Conservation (phyloP, 768 basidiomycete species). For the Cyclocybe aegerita region DNA sequence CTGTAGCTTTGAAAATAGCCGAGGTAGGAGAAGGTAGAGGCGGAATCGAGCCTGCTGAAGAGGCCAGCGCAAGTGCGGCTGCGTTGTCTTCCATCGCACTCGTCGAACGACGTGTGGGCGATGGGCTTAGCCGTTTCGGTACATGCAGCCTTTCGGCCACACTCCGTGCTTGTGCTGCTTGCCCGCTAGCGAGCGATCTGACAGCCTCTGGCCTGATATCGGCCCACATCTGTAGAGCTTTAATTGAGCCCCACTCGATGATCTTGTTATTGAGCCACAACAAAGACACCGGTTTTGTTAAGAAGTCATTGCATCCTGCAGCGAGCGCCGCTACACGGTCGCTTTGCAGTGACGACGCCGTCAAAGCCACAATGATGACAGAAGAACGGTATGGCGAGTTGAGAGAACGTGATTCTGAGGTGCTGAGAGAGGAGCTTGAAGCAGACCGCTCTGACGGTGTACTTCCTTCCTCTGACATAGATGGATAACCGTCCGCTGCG, state of each 20-base stretch:
- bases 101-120: constrained; percentile 23
- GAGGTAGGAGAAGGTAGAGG: constrained; percentile 10
- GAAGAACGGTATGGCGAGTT: constrained; percentile 82
- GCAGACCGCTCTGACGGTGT: constrained; percentile 57
- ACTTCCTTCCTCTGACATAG: constrained; percentile 52
- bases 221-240: constrained; percentile 90
- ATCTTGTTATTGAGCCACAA: constrained; percentile 98
- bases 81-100: constrained; percentile 22
- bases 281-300: constrained; percentile 95
- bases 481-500: constrained; percentile 65
- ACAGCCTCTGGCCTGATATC: constrained; percentile 65
- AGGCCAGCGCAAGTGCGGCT: constrained; percentile 21
- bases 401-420: constrained; percentile 42
- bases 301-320: constrained; percentile 97
- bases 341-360: constrained; percentile 91
- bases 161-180: constrained; percentile 39
- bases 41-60: constrained; percentile 16
- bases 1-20: constrained; percentile 8
- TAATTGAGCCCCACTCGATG: constrained; percentile 99
- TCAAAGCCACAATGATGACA: constrained; percentile 99
- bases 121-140: constrained; percentile 28
- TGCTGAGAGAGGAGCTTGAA: constrained; percentile 15
- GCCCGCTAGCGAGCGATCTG: constrained; percentile 35
- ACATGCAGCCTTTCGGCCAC: constrained; percentile 50
- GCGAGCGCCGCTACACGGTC: constrained; percentile 97